Evolutionary conservation across 1,284 basidiomycete species (phyloP).

Genomic region (Irpex lacteus): DNA sequence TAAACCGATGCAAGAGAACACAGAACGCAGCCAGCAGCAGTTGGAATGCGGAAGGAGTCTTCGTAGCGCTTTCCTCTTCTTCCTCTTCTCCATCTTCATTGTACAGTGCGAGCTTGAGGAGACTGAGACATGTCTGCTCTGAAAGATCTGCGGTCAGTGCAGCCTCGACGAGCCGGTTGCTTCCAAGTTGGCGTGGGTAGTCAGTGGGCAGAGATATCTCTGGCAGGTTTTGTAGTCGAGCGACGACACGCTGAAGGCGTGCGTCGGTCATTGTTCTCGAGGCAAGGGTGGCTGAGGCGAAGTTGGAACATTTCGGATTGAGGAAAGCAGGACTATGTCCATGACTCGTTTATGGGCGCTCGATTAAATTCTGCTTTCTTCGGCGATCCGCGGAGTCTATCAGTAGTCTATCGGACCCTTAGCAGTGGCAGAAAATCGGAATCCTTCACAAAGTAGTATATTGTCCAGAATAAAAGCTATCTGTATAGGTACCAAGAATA

Average conservation of each 20-base stretch:
- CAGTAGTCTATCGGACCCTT: no score
- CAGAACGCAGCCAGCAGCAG: conserved; percentile 90
- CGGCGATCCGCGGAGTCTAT: no score
- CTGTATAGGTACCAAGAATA: no score
- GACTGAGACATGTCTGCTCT: conserved; percentile 63
- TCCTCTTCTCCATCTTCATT: conserved; percentile 46
- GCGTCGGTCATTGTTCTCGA: conserved; percentile 31
- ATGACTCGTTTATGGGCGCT: background rate
- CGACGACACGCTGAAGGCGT: conserved; percentile 52
- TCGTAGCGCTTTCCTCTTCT: conserved; percentile 44
- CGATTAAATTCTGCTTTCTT: background rate
- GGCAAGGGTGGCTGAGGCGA: background rate
- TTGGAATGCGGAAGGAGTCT: conserved; percentile 84
- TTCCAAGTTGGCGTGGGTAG: conserved; percentile 83
- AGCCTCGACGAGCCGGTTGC: conserved; percentile 78
- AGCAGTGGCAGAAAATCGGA: background rate
- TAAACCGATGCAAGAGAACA: conserved; percentile 92
- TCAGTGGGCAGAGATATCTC: conserved; percentile 95
- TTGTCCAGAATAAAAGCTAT: background rate
- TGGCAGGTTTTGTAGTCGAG: conserved; percentile 74
- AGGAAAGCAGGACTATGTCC: background rate
- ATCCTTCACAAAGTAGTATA: background rate
- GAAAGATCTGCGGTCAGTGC: conserved; percentile 66
- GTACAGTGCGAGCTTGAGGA: conserved; percentile 78
- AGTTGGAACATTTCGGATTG: background rate